phyloP scores from a whole-genome alignment of 805 yeast species.

The Cyberlindnera mycetangii region DNA sequence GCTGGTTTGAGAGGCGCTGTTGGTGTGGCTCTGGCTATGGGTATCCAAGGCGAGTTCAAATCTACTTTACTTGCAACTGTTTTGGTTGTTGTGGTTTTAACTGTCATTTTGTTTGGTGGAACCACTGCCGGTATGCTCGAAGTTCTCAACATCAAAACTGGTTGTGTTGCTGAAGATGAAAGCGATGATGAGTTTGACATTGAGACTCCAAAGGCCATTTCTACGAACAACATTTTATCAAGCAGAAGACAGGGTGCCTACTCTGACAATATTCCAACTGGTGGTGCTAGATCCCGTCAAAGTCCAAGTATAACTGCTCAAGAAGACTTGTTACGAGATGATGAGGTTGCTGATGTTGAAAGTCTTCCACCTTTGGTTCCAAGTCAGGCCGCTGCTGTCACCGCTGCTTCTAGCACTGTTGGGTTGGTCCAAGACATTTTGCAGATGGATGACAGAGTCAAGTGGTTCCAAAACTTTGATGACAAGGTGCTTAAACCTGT shows the following conservation, averaged over 20 bases:
- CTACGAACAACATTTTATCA: slow-evolving; percentile 18
- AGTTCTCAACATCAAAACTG: slow-evolving; percentile 87
- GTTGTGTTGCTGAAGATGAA: slow-evolving; percentile 77
- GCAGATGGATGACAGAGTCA: slow-evolving; percentile 68
- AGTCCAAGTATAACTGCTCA: slow-evolving; percentile 22
- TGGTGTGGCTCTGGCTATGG: slow-evolving; percentile 98
- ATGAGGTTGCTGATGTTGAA: slow-evolving; percentile 22
- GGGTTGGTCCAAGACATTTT: slow-evolving; percentile 30
- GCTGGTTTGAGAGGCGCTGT: slow-evolving; percentile 99
- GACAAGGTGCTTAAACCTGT: slow-evolving; percentile 93
- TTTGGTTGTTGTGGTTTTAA: slow-evolving; percentile 90
- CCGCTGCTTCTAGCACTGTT: neutral
- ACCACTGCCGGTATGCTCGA: slow-evolving; percentile 98
- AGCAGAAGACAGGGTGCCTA: slow-evolving; percentile 23
- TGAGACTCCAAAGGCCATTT: slow-evolving; percentile 53
- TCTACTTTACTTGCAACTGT: slow-evolving; percentile 90
- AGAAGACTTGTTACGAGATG: slow-evolving; percentile 26
- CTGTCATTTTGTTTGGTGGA: slow-evolving; percentile 96
- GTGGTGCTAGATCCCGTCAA: slow-evolving; percentile 17
- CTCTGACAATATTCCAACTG: slow-evolving; percentile 25
- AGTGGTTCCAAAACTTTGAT: slow-evolving; percentile 92
- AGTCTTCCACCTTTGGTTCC: slow-evolving; percentile 29
- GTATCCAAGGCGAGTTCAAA: slow-evolving; percentile 91
- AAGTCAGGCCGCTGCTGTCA: neutral
- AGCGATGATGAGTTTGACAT: slow-evolving; percentile 96